Base-by-base conservation (phyloP, 805 yeast species). In the Clavispora santaluciae region DNA sequence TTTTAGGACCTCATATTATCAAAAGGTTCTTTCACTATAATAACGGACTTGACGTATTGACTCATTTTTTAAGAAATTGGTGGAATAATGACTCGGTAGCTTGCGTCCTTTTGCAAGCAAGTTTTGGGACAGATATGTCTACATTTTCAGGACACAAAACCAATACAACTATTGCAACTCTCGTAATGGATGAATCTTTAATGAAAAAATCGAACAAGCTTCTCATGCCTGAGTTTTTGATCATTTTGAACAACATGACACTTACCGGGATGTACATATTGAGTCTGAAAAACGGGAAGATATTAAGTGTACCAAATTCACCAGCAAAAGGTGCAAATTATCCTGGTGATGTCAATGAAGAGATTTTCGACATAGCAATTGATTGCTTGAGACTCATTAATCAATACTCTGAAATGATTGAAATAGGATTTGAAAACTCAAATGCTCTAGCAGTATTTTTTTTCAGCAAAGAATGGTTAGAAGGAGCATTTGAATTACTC, bases 31-130 rank as follows among this genome's bases (percentile, higher is more conserved):
- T 72, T 23, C 70, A 68, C 11, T 50, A 49, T 7, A 74, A 70
- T 40, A 69, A 70, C 39, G 87, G 88, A 0, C 57, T 76, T 21
- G 70, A 66, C 39, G 72, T 75, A 8, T 56, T 76, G 39, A 68
- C 74, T 3, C 70, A 67, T 41, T 60, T 65, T 36, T 45, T 82
- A 38, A 58, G 70, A 47, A 54, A 59, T 34, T 69, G 74, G 69
- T 77, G 82, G 79, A 45, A 53, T 18, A 71, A 75, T 48, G 69
- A 72, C 43, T 68, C 69, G 29, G 55, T 80, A 5, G 50, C 71
- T 9, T 53, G 70, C 24, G 49, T 64, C 8, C 48, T 76, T 10
- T 65, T 75, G 50, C 54, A 72, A 38, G 72, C 78, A 5, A 63
- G 73, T 12, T 68, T 77, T 64, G 78, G 79, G 1, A 20, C 29